phyloP scores from a whole-genome alignment of 2,329 filamentous ascomycete species.

The Alternaria atra region DNA sequence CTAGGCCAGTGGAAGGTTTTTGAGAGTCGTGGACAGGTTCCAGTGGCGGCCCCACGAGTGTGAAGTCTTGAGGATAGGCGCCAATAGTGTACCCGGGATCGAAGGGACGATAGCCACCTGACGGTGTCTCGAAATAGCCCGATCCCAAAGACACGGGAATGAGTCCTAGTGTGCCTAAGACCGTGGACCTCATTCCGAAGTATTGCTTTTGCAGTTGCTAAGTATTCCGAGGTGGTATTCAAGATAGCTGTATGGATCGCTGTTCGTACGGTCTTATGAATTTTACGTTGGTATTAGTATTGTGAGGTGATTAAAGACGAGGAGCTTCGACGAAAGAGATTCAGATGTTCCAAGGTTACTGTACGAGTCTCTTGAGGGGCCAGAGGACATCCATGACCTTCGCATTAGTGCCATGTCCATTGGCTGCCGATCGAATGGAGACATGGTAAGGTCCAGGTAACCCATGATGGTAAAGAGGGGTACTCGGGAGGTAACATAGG shows the following conservation, averaged over 20 bases:
- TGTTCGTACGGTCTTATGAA: not conserved
- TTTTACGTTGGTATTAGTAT: not conserved
- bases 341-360: not conserved
- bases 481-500: not conserved
- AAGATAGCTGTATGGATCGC: not conserved
- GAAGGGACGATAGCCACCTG: constrained; percentile 21
- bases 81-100: constrained; percentile 24
- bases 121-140: constrained; percentile 20
- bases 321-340: not conserved
- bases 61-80: constrained; percentile 48
- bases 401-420: not conserved
- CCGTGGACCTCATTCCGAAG: not conserved
- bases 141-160: constrained; percentile 1
- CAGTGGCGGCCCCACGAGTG: constrained; percentile 46
- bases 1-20: constrained; percentile 51
- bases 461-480: not conserved
- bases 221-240: not conserved
- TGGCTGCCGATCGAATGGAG: not conserved
- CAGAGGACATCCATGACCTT: not conserved
- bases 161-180: not conserved
- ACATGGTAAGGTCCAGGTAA: not conserved
- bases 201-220: not conserved
- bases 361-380: not conserved
- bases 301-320: not conserved
- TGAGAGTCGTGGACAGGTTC: constrained; percentile 52